phyloP scores from a whole-genome alignment of 106 monocot species.

The Apostasia shenzhenica region DNA sequence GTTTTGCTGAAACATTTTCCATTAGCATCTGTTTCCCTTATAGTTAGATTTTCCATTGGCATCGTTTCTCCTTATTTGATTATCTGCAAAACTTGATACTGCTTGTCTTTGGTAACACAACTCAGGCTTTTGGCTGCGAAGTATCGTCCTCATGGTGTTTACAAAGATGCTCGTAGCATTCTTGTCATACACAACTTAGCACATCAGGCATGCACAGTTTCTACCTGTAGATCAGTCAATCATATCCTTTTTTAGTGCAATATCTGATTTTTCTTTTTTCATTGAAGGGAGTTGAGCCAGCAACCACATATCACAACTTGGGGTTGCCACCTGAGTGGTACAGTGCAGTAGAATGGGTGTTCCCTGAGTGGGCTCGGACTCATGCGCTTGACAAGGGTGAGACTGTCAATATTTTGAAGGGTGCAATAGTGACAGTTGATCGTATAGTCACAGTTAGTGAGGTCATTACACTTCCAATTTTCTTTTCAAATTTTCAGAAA shows the following conservation, averaged over 20 bases:
- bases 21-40: no score
- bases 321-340: conserved; percentile 84
- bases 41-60: no score
- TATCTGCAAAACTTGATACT: background rate
- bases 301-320: conserved; percentile 54
- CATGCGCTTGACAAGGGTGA: conserved; percentile 94
- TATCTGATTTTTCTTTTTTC: background rate
- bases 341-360: conserved; percentile 79
- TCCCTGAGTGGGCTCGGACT: conserved; percentile 77
- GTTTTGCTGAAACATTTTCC: no score
- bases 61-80: no score
- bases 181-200: conserved; percentile 88
- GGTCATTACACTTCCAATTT: conserved; percentile 5
- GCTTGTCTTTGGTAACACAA: background rate
- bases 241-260: background rate
- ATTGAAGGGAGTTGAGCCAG: conserved; percentile 73
- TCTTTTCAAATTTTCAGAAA: background rate
- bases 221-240: background rate
- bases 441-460: conserved; percentile 87
- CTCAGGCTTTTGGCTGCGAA: conserved; percentile 79
- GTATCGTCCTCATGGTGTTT: conserved; percentile 84
- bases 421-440: conserved; percentile 86
- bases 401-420: conserved; percentile 90
- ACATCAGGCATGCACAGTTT: conserved; percentile 59
- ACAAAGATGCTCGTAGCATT: conserved; percentile 73